phyloP scores from a whole-genome alignment of 371 early-diverging fungal species.

The Entomophthora muscae region DNA sequence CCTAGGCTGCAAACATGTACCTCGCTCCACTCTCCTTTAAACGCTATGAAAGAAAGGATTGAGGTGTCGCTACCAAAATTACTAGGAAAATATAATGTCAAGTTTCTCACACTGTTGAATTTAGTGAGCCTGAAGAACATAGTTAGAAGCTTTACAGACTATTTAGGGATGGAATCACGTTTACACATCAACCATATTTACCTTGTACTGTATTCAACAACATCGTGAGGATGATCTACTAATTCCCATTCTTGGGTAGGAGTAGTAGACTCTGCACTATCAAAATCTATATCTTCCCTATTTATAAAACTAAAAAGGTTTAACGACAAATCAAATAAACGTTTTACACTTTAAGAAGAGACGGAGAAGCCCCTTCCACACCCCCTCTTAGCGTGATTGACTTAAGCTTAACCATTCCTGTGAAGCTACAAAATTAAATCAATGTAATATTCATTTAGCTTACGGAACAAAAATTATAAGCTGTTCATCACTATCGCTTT shows the following conservation, averaged over 20 bases:
- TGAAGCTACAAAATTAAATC: constrained; percentile 38
- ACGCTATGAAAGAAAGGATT: constrained; percentile 54
- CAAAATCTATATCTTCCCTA: constrained; percentile 80
- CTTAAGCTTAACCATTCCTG: constrained; percentile 74
- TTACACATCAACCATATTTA: constrained; percentile 3
- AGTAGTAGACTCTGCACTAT: constrained; percentile 41
- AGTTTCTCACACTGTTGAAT: constrained; percentile 57
- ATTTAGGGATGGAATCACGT: not conserved
- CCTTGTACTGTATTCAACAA: constrained; percentile 48
- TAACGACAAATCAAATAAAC: not conserved
- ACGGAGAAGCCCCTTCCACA: constrained; percentile 42
- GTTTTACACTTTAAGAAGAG: constrained; percentile 52
- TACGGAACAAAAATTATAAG: constrained; percentile 77
- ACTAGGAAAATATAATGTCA: constrained; percentile 64
- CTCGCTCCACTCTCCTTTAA: constrained; percentile 82
- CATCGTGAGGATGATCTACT: constrained; percentile 28
- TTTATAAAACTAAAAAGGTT: constrained; percentile 50
- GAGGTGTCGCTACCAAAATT: constrained; percentile 65
- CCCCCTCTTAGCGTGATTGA: constrained; percentile 64
- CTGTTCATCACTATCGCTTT: constrained; percentile 81
- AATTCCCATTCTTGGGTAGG: constrained; percentile 71
- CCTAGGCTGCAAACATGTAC: constrained; percentile 16
- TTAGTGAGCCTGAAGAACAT: constrained; percentile 41
- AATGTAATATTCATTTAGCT: constrained; percentile 13
- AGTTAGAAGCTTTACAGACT: not conserved